phyloP scores from a whole-genome alignment of 495 filamentous ascomycete species.

The Xylaria intraflava region DNA sequence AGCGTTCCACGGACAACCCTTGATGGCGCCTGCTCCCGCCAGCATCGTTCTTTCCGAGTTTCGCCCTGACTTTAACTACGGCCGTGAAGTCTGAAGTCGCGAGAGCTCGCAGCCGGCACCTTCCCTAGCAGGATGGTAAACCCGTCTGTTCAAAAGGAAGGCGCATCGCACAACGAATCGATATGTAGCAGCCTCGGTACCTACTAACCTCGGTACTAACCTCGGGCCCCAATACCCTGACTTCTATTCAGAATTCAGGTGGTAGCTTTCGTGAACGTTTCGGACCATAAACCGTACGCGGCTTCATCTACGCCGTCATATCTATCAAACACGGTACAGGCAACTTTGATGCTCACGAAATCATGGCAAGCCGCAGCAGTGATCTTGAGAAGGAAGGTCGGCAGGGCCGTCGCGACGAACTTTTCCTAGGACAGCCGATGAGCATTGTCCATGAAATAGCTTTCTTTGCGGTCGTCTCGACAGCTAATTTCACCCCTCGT shows the following conservation, averaged over 20 bases:
- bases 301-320: not conserved
- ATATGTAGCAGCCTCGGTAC: not conserved
- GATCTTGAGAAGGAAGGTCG: conserved; percentile 18
- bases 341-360: not conserved
- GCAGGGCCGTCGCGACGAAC: conserved; percentile 14
- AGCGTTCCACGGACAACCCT: conserved; percentile 5
- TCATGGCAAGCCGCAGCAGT: conserved; percentile 12
- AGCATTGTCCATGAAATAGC: conserved; percentile 21
- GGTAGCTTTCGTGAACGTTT: not conserved
- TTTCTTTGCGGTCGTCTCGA: conserved; percentile 24
- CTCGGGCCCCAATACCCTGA: not conserved
- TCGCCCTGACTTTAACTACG: conserved; percentile 2
- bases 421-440: conserved; percentile 25
- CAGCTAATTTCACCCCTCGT: conserved; percentile 29
- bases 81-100: conserved; percentile 12
- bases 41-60: not conserved
- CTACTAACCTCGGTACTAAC: not conserved
- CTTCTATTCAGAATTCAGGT: too few relatives aligned
- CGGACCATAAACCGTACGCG: not conserved
- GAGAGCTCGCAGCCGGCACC: not conserved
- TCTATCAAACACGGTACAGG: not conserved
- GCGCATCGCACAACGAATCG: not conserved
- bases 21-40: not conserved
- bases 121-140: not conserved
- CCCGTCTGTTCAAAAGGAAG: not conserved